Base-by-base conservation (phyloP, 1,284 basidiomycete species). In the Coriolopsis trogii region DNA sequence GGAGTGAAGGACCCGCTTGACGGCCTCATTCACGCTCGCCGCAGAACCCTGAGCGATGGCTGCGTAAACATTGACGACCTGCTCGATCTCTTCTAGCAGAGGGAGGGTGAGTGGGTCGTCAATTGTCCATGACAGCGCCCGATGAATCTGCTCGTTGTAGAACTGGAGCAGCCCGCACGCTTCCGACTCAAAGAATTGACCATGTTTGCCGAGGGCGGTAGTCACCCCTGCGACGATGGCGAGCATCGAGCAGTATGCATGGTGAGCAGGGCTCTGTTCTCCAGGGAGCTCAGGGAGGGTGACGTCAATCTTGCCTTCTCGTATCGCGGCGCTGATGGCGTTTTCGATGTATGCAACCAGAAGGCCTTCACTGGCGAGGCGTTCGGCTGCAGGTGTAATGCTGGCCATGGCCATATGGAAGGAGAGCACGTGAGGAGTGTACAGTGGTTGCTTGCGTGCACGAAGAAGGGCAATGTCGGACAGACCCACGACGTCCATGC, bases 371-470 rank as follows among this genome's bases (percentile, higher is more conserved):
- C 88, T 85, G 2, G 93, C 93, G 21, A 97, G 80, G 53, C 89
- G 76, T 68, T 97, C 94, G 2, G 94, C 92, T 1, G 91, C 85
- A 1, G 81, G 77, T 0, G 85, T 81, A 46, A 89, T 79, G 46
- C 82, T 82, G 4, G 92, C 91, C n/a, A 98, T 73, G 0, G 91
- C 82, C 72, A 94, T 87, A 63, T 97, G 91, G 72, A 98, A 89
- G 10, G 87, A 74, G 46, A 97, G 80, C 50, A 97, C 73, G 57
- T 92, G 84, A 7, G 85, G 80, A 6, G 85, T 77, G 70, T 89
- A 90, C 26, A 91, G 69, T 23, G 87, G 84, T 54, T 80, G 77
- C 51, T 84, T 85, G 39, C 81, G 79, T 0, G 77, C 63, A 16
- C 84, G 72, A n/a, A 88, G 77, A 10, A 85, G 71, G 2, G 79